Evolutionary conservation across 1,284 basidiomycete species (phyloP).

Genomic region (Cystobasidium pallidum): DNA sequence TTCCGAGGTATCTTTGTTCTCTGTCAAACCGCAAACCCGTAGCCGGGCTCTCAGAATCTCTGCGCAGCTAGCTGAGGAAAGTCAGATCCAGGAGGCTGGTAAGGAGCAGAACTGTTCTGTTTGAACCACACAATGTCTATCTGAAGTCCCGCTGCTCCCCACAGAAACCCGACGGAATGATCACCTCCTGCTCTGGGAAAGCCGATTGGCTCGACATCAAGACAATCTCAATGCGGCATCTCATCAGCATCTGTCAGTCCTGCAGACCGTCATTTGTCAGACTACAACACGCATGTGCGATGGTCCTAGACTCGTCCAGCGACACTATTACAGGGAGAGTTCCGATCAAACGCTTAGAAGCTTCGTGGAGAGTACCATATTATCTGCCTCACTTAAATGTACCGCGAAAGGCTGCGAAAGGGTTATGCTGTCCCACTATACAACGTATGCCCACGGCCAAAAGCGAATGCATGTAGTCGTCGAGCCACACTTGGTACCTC

Average conservation of each 20-base stretch:
- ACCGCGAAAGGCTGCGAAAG: slow-evolving; percentile 80
- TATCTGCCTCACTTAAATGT: slow-evolving; percentile 71
- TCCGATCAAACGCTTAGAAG: slow-evolving; percentile 84
- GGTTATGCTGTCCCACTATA: slow-evolving; percentile 80
- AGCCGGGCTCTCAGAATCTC: slow-evolving; percentile 19
- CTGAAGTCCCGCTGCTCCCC: background rate
- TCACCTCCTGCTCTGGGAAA: slow-evolving; percentile 85
- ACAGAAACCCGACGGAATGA: slow-evolving; percentile 76
- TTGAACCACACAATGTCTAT: no score
- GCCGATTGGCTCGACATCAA: slow-evolving; percentile 78
- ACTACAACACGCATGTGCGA: slow-evolving; percentile 61
- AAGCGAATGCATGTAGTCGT: slow-evolving; percentile 60
- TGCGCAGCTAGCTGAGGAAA: slow-evolving; percentile 50
- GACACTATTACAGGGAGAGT: slow-evolving; percentile 89
- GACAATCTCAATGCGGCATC: slow-evolving; percentile 88
- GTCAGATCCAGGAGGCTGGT: slow-evolving; percentile 58
- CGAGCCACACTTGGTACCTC: slow-evolving; percentile 22
- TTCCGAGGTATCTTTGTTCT: slow-evolving; percentile 37
- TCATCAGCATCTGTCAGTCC: slow-evolving; percentile 82
- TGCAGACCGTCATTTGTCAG: slow-evolving; percentile 73
- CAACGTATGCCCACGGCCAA: slow-evolving; percentile 85
- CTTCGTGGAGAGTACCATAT: slow-evolving; percentile 79
- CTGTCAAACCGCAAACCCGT: slow-evolving; percentile 37
- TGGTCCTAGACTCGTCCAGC: slow-evolving; percentile 64
- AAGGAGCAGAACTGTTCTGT: no score